Evolutionary conservation across 176 grass and related monocot species (phyloP).

Genomic region (Eleusine coracana): DNA sequence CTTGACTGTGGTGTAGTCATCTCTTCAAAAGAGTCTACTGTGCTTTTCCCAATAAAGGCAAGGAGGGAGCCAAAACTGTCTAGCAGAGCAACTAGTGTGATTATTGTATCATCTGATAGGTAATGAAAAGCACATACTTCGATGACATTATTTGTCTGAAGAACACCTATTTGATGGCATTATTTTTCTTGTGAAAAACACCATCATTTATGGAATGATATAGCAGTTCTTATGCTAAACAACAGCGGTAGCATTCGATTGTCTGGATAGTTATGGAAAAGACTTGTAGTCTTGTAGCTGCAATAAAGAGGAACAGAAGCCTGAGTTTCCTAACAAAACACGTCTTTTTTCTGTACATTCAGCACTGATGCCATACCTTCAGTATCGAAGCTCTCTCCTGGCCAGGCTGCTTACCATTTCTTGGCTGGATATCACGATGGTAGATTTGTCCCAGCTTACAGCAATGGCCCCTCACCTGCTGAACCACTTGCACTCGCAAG

Average conservation of each 20-base stretch:
- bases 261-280: conserved; percentile 4
- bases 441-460: conserved; percentile 78
- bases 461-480: conserved; percentile 54
- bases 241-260: background rate
- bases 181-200: conserved; percentile 26
- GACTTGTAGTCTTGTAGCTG: background rate
- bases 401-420: conserved; percentile 89
- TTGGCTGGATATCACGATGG: conserved; percentile 86
- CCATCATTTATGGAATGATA: background rate
- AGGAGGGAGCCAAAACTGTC: conserved; percentile 35
- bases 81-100: conserved; percentile 50
- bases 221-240: background rate
- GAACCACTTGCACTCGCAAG: conserved; percentile 66
- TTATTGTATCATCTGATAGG: conserved; percentile 80
- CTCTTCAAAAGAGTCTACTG: conserved; percentile 54
- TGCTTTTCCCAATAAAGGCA: conserved; percentile 59
- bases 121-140: conserved; percentile 39
- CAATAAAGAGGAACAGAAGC: background rate
- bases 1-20: conserved; percentile 62
- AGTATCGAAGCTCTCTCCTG: conserved; percentile 69
- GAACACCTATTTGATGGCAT: conserved; percentile 9
- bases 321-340: conserved; percentile 2
- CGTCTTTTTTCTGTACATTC: conserved; percentile 35
- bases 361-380: conserved; percentile 65
- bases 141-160: conserved; percentile 25